Percentiles rank a stretch among this genome's conserved stretches.
Conservation (phyloP, 371 early-diverging fungal genomes). For the Apophysomyces ossiformis region DNA sequence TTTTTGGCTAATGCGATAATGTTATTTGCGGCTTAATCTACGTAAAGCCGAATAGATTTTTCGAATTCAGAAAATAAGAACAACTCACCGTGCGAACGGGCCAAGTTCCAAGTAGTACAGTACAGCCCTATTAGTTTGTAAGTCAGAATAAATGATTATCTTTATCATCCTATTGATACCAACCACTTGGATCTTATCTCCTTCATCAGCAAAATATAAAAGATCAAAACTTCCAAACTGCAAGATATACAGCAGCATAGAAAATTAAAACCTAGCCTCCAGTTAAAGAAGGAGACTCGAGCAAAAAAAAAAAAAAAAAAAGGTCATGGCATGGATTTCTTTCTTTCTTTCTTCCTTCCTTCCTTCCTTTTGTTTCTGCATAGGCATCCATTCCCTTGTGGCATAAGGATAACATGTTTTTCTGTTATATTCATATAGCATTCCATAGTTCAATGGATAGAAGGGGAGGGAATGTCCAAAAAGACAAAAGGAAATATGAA, state of each 20-base stretch:
- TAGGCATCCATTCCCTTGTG: too few species aligned
- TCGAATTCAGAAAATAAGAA: background rate
- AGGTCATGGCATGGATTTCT: background rate
- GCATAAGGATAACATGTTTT: too few species aligned
- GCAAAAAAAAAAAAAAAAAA: too few species aligned
- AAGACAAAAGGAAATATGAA: slow-evolving; percentile 3
- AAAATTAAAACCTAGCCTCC: too few species aligned
- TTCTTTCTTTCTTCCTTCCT: background rate
- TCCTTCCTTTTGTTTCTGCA: too few species aligned
- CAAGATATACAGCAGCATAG: background rate
- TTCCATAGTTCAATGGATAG: too few species aligned
- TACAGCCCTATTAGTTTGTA: background rate
- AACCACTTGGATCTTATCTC: background rate
- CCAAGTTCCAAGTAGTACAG: slow-evolving; percentile 10
- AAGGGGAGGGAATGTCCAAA: background rate
- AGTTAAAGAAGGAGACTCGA: too few species aligned
- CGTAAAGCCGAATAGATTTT: background rate
- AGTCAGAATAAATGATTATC: too few species aligned
- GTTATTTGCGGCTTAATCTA: too few species aligned
- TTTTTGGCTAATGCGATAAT: too few species aligned
- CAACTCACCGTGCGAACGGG: slow-evolving; percentile 1
- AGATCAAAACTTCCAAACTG: background rate
- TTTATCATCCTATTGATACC: slow-evolving; percentile 1
- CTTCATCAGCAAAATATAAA: background rate
- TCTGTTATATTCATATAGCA: too few species aligned